Evolutionary conservation across 177 flowering plant genomes (phyloP).

Genomic region (Vitis hybrid): DNA sequence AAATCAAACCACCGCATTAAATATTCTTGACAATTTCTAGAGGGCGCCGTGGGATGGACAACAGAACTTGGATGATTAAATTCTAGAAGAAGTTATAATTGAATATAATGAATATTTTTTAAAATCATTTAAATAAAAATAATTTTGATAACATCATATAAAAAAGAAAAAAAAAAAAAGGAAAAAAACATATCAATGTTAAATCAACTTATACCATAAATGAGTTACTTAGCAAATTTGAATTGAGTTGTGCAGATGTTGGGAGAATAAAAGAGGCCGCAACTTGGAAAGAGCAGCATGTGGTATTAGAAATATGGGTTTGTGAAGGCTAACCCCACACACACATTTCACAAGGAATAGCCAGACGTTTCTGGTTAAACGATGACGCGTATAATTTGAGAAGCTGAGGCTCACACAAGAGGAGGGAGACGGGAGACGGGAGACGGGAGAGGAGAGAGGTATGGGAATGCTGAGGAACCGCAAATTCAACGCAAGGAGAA

Average conservation of each 20-base stretch:
- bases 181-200: neutral
- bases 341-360: neutral
- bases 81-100: too few relatives aligned
- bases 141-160: neutral
- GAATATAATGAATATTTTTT: too few relatives aligned
- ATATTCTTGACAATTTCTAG: too few relatives aligned
- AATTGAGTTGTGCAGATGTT: too few relatives aligned
- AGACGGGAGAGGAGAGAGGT: neutral
- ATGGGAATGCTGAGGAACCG: conserved; percentile 4
- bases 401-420: neutral
- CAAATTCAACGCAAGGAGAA: neutral
- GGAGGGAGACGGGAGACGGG: neutral
- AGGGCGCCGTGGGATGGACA: too few relatives aligned
- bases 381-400: conserved; percentile 2
- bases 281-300: conserved; percentile 2
- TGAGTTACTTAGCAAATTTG: too few relatives aligned
- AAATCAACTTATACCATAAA: too few relatives aligned
- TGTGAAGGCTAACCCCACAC: neutral
- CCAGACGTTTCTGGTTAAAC: conserved; percentile 10
- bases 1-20: too few relatives aligned
- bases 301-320: neutral
- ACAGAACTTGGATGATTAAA: too few relatives aligned
- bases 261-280: conserved; percentile 5
- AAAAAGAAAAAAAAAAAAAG: neutral
- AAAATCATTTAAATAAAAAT: too few relatives aligned